Evolutionary conservation across 2,329 filamentous ascomycete species (phyloP).

Genomic region (Leptodontidium sp.): DNA sequence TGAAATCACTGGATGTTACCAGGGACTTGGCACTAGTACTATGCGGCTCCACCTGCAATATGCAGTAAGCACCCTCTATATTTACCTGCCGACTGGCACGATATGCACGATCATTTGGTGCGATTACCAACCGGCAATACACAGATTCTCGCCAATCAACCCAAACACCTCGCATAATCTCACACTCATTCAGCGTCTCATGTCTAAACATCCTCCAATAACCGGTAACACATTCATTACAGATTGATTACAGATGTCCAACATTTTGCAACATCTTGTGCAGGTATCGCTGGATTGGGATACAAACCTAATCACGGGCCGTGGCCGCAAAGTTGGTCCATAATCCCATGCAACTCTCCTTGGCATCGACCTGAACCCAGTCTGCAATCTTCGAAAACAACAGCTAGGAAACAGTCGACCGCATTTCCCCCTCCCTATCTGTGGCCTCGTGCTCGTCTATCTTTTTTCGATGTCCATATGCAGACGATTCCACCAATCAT

Average conservation of each 20-base stretch:
- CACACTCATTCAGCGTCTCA: background rate
- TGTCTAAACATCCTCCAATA: background rate
- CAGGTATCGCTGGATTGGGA: conserved; percentile 3
- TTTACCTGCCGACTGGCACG: conserved; percentile 6
- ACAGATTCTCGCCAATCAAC: background rate
- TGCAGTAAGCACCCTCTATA: conserved; percentile 6
- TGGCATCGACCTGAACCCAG: conserved; percentile 8
- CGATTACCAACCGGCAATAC: conserved; percentile 2
- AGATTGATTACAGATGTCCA: conserved; percentile 10
- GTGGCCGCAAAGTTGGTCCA: background rate
- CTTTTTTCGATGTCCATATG: background rate
- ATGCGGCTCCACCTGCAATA: conserved; percentile 13
- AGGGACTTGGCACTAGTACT: background rate
- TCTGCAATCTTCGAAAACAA: conserved; percentile 2
- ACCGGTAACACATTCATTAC: conserved; percentile 11
- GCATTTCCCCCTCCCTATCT: background rate
- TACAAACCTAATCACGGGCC: conserved; percentile 2
- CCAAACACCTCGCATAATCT: conserved; percentile 6
- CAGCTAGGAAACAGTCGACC: background rate
- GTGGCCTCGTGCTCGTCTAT: conserved; percentile 13
- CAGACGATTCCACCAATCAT: conserved; percentile 18
- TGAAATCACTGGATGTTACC: background rate
- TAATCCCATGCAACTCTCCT: background rate
- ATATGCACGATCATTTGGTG: background rate
- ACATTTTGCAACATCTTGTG: conserved; percentile 1